Evolutionary conservation across 108 stramenopile genomes (phyloP), one percentile per base, ranked within the genome.

Genomic region (Conticribra weissflogii): DNA sequence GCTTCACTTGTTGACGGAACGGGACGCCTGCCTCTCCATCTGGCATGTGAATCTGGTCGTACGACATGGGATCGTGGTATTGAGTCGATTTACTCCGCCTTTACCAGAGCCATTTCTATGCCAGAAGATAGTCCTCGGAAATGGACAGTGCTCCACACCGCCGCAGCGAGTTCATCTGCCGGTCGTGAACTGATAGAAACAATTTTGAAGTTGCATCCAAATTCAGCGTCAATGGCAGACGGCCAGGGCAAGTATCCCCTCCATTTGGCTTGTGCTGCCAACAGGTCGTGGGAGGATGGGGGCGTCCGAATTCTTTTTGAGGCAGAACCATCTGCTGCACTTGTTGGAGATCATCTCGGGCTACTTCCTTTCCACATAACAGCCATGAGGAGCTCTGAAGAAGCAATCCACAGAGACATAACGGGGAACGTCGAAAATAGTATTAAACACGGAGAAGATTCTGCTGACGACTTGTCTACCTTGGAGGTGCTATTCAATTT

Each of bases 261-360:
- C 3, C 92, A 93, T 62, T 51, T 88, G 27, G 88, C 85, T 25
- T 91, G 89, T 70, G 85, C 78, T 33, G 36, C 74, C 16, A 88
- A 88, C 5, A 82, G 85, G 25, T 59, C 56, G 15, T 91, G 92
- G 92, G 76, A 74, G 58, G 76, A 74, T 16, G 78, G 68, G 23
- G 86, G 89, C 0, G 19, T 90, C 3, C 71, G 75, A 14, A 45
- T 51, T 16, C 62, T 88, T n/a, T 88, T 90, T 63, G 71, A 81
- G 28, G 89, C 87, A 22, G 76, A 90, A 60, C 84, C 89, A 3
- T 76, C 66, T n/a, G 83, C 81, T 1, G 68, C 85, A 24, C 14
- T 62, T 32, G 31, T 30, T n/a, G 68, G 68, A 57, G 85, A 90
- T 60, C 19, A 32, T 9, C 28, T 64, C 54, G 85, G 85, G 4